Evolutionary conservation across 2,329 filamentous ascomycete genomes (phyloP).

Genomic region (Aaosphaeria arxii): DNA sequence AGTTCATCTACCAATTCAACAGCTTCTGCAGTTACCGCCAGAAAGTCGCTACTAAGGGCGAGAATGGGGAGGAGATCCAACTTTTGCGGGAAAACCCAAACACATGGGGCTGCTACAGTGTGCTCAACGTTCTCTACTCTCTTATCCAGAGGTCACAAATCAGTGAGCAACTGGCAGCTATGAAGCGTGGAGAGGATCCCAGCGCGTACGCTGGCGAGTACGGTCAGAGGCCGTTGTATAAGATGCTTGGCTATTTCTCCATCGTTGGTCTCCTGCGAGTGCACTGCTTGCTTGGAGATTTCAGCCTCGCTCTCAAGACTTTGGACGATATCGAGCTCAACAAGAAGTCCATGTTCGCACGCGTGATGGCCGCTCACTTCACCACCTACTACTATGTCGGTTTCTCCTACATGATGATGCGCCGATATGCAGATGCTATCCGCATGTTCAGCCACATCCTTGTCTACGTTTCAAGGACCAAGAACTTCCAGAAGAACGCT

Average conservation of each 20-base stretch:
- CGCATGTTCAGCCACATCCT: slow-evolving; percentile 99
- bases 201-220: slow-evolving; percentile 89
- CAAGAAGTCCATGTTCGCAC: slow-evolving; percentile 99
- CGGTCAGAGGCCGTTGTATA: slow-evolving; percentile 88
- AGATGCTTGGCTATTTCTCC: slow-evolving; percentile 99
- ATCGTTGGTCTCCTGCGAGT: slow-evolving; percentile 96
- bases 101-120: slow-evolving; percentile 99
- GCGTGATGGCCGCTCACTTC: slow-evolving; percentile 99
- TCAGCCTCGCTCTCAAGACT: slow-evolving; percentile 96
- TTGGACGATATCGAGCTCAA: slow-evolving; percentile 99
- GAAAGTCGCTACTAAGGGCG: slow-evolving; percentile 75
- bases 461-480: slow-evolving; percentile 96
- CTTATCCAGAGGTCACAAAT: slow-evolving; percentile 98
- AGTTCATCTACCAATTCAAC: slow-evolving; percentile 99
- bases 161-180: slow-evolving; percentile 91
- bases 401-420: slow-evolving; percentile 99
- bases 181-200: slow-evolving; percentile 91
- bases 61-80: slow-evolving; percentile 89
- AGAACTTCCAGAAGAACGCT: slow-evolving; percentile 99
- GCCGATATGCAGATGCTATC: slow-evolving; percentile 97
- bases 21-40: slow-evolving; percentile 97
- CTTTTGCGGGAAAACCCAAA: slow-evolving; percentile 95
- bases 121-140: slow-evolving; percentile 98
- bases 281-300: slow-evolving; percentile 94
- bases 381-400: slow-evolving; percentile 99